Conservation (phyloP, 2,329 filamentous ascomycete genomes). For the Microcyclosporella mali region DNA sequence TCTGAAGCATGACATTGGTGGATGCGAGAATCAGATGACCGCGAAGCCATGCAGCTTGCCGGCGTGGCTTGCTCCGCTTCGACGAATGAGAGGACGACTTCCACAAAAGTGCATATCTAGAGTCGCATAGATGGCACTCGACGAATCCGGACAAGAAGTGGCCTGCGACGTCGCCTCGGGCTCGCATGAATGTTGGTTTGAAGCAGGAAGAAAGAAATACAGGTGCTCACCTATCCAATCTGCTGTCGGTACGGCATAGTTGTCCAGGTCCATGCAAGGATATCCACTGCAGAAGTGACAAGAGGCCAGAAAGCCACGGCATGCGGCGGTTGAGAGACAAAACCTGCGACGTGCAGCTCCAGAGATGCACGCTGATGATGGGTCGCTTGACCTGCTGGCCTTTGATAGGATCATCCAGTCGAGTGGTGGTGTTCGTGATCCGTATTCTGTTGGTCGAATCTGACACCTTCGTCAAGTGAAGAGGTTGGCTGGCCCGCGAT, state of each 20-base stretch:
- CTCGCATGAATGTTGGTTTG: conserved; percentile 12
- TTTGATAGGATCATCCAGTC: neutral
- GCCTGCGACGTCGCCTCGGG: conserved; percentile 2
- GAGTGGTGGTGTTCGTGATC: neutral
- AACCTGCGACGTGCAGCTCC: conserved; percentile 66
- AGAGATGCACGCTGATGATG: conserved; percentile 70
- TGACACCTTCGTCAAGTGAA: conserved; percentile 11
- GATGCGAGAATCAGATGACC: conserved; percentile 17
- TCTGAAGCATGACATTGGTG: conserved; percentile 24
- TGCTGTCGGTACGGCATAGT: conserved; percentile 67
- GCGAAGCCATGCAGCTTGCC: conserved; percentile 16
- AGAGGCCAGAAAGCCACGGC: conserved; percentile 77
- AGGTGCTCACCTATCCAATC: conserved; percentile 79
- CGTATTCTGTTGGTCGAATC: too few species aligned
- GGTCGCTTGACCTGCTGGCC: conserved; percentile 38
- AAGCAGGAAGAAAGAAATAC: conserved; percentile 20
- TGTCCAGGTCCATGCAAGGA: conserved; percentile 67
- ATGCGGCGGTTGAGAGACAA: conserved; percentile 71
- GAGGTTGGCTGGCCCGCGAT: conserved; percentile 37
- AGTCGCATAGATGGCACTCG: conserved; percentile 3
- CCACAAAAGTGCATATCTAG: conserved; percentile 9
- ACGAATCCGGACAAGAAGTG: conserved; percentile 1
- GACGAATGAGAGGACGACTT: conserved; percentile 16
- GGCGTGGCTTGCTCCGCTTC: conserved; percentile 15
- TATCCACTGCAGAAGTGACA: conserved; percentile 71